Conservation (phyloP, 192 early-diverging fungal genomes). For the Chytriomyces confervae region DNA sequence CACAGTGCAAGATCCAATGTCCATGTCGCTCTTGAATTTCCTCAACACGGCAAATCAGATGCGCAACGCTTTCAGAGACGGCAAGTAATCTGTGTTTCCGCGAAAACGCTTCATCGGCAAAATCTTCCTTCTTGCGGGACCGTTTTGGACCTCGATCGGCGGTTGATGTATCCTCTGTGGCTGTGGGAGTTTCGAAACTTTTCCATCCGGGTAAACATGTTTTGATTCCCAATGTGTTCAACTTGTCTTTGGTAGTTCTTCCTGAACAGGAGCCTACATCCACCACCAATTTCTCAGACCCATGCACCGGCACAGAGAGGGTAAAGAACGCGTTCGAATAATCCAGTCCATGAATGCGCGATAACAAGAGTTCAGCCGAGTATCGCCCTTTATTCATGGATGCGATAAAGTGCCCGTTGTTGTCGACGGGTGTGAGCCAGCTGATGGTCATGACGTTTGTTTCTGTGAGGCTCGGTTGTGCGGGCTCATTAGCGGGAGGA, state of each 20-base stretch:
- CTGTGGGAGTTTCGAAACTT: background rate
- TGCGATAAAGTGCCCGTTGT: slow-evolving; percentile 43
- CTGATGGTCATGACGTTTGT: slow-evolving; percentile 54
- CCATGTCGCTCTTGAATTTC: slow-evolving; percentile 43
- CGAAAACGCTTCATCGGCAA: background rate
- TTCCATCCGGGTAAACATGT: slow-evolving; percentile 43
- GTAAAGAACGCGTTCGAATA: slow-evolving; percentile 6
- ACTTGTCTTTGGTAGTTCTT: slow-evolving; percentile 31
- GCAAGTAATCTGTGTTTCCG: slow-evolving; percentile 30
- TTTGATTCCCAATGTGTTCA: slow-evolving; percentile 11
- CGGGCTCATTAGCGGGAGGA: no score
- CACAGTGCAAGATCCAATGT: slow-evolving; percentile 37
- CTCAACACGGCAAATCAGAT: slow-evolving; percentile 43
- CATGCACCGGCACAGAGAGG: slow-evolving; percentile 40
- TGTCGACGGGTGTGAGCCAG: slow-evolving; percentile 52
- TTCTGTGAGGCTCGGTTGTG: background rate
- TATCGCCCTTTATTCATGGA: slow-evolving; percentile 48
- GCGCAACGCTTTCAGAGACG: slow-evolving; percentile 37
- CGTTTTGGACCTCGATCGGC: background rate
- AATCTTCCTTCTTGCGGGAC: background rate
- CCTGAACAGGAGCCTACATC: slow-evolving; percentile 43
- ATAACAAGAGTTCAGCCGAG: slow-evolving; percentile 28
- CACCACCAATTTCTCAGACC: slow-evolving; percentile 32
- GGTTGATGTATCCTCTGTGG: background rate
- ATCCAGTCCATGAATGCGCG: background rate